Conservation (phyloP, 495 filamentous ascomycete species). For the Xylaria longipes region DNA sequence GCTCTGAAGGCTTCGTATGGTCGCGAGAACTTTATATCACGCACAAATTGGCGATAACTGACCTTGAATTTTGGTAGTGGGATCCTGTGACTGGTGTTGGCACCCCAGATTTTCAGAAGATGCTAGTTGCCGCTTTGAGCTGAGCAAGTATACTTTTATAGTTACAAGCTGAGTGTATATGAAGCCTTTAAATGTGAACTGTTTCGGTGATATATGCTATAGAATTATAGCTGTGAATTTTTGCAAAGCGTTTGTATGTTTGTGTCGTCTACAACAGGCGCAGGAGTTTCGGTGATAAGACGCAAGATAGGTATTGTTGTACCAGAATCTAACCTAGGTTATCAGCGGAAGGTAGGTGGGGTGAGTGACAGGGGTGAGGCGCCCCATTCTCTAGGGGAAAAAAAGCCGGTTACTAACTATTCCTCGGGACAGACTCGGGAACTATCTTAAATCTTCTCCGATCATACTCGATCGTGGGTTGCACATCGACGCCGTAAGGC, state of each 20-base stretch:
- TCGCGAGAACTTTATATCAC: not conserved
- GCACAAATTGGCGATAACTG: not conserved
- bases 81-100: conserved; percentile 40
- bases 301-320: not conserved
- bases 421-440: not conserved
- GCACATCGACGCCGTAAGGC: not conserved
- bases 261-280: not conserved
- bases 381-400: not conserved
- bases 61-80: conserved; percentile 20
- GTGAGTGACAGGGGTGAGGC: not conserved
- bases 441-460: not conserved
- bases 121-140: conserved; percentile 29
- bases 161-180: not conserved
- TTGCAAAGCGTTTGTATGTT: not conserved
- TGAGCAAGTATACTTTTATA: not conserved
- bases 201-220: not conserved
- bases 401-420: too few relatives aligned
- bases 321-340: not conserved
- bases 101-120: conserved; percentile 35
- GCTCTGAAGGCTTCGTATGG: not conserved
- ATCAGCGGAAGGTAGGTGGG: not conserved
- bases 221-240: not conserved
- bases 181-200: not conserved
- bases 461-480: not conserved
- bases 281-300: not conserved